Base-by-base conservation (phyloP, 1,139 yeast genomes). In the Spathaspora sp. region DNA sequence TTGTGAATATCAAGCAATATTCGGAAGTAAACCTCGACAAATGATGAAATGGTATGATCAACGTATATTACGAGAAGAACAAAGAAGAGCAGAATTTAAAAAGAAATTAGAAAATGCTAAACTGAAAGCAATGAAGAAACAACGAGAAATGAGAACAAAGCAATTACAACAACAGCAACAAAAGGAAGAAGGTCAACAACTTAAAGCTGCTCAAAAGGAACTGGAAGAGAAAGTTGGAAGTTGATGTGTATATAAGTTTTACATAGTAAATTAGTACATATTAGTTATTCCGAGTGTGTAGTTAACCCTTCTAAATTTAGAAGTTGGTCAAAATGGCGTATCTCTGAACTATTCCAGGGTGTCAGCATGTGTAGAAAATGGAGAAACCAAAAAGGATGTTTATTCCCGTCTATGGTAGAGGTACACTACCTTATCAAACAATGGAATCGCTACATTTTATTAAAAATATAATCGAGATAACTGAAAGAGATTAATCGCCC, bases 1-100 rank as follows among this genome's bases (percentile, higher is more conserved):
- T 48, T 83, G 89, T 61, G 85, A 82, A 56, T 83, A 80, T 57
- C 81, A 80, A 56, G 69, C 73, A 47, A 76, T 82, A 25, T 50
- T 43, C 37, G 50, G 48, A 8, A 34, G 45, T 18, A 52, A 53
- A 33, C 67, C 69, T 1, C 51, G 51, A 20, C 66, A 64, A 49
- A 55, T 66, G 57, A 56, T 62, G 38, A 63, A 60, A 47, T 58
- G 60, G 60, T 60, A 58, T 42, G 59, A 64, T 37, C 58, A 60
- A 47, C 68, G 67, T 45, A 60, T 72, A 33, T 59, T 61, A 34
- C 51, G 56, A 31, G 76, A 71, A 42, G 72, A 70, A 46, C 57
- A 61, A 47, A 55, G 72, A 42, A 56, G 75, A 45, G 60, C 59
- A 41, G 69, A 68, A 34, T 60, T 72, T 47, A 64, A 66, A 48